These are phyloP conservation scores for Pseudovirgaria hyperparasitica DNA, from an alignment of 2,329 filamentous ascomycete species.

Conservation along the genomic window DNA sequence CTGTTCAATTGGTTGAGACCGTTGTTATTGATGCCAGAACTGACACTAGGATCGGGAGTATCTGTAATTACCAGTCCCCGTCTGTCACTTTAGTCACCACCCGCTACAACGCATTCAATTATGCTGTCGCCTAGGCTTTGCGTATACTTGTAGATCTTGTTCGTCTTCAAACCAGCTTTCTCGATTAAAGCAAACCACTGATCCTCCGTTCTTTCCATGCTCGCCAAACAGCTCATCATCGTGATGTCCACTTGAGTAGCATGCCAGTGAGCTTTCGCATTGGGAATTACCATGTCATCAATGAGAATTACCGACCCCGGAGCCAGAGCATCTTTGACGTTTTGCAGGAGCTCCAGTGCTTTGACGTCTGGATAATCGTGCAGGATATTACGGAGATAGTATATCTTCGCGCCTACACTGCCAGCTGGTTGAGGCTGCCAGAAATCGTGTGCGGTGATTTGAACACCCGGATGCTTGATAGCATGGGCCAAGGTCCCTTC, in stretches of 20 bases:
- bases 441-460: slow-evolving; percentile 3
- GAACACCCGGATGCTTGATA: background rate
- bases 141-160: slow-evolving; percentile 3
- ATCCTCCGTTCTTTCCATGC: too few species aligned
- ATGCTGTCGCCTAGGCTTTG: slow-evolving; percentile 1
- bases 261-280: slow-evolving; percentile 19
- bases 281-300: slow-evolving; percentile 29
- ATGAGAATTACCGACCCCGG: slow-evolving; percentile 26
- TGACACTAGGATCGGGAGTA: too few species aligned
- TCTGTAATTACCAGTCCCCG: too few species aligned
- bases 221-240: slow-evolving; percentile 23
- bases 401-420: slow-evolving; percentile 20
- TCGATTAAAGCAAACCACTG: slow-evolving; percentile 2
- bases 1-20: too few species aligned
- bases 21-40: too few species aligned
- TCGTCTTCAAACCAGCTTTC: background rate
- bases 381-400: slow-evolving; percentile 26
- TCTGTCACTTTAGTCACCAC: too few species aligned
- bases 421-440: slow-evolving; percentile 5
- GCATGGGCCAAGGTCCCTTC: slow-evolving; percentile 1
- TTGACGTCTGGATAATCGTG: too few species aligned
- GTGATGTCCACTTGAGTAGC: slow-evolving; percentile 22
- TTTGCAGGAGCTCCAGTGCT: slow-evolving; percentile 25
- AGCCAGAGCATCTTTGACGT: slow-evolving; percentile 19
- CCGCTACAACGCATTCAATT: too few species aligned